Conservation (phyloP, 225 moss, liverwort and hornwort species). For the Rhytidiadelphus loreus region DNA sequence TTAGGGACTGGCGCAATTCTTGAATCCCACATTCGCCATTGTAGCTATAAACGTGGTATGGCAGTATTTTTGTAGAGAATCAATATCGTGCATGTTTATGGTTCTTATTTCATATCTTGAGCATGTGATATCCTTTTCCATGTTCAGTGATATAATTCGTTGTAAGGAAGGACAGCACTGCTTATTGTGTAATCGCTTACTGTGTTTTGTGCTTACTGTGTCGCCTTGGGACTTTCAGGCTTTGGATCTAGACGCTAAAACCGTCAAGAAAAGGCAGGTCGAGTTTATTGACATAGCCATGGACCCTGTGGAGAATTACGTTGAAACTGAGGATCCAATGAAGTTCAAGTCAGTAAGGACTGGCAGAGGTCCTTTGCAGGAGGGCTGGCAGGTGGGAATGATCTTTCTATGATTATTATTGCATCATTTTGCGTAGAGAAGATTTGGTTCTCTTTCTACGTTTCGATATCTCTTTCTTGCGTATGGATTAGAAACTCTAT, state of each 20-base stretch:
- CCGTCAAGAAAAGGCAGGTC: constrained; percentile 86
- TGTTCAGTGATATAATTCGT: background rate
- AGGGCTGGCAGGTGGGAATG: constrained; percentile 60
- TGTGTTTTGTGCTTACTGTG: background rate
- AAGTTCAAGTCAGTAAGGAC: constrained; percentile 73
- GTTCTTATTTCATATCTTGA: background rate
- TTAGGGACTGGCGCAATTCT: background rate
- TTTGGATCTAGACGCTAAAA: constrained; percentile 69
- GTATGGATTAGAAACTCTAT: background rate
- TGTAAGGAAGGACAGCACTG: background rate
- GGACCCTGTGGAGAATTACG: constrained; percentile 83
- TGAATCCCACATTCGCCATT: background rate
- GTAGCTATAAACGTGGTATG: background rate
- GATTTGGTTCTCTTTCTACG: background rate
- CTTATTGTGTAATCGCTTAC: background rate
- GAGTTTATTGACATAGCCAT: constrained; percentile 92
- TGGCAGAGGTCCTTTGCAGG: constrained; percentile 69
- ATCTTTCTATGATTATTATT: background rate
- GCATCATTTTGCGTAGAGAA: background rate
- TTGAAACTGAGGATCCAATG: constrained; percentile 79
- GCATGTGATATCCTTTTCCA: background rate
- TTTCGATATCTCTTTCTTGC: background rate
- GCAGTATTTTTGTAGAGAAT: background rate
- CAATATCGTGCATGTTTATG: background rate
- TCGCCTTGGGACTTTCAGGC: constrained; percentile 29